Percentiles rank a stretch among this genome's conserved stretches.
phyloP scores from a whole-genome alignment of 305 asterid genomes.

The Fraxinus angustifolia region DNA sequence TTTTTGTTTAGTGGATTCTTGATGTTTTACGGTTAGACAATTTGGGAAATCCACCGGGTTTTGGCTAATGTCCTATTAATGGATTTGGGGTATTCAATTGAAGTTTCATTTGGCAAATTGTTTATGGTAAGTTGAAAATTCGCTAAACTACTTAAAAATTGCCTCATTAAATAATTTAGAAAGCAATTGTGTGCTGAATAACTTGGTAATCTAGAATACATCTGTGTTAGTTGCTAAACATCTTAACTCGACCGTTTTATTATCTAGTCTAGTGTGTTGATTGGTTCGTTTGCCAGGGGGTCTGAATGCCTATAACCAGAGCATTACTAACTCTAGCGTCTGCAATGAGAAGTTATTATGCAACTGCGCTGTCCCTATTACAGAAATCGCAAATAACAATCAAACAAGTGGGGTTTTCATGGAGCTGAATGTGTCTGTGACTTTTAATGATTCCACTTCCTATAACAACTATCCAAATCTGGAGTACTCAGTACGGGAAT shows the following conservation, averaged over 20 bases:
- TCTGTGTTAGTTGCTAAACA: neutral
- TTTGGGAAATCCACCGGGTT: neutral
- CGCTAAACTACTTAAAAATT: constrained; percentile 1
- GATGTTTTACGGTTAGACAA: neutral
- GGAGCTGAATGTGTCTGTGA: constrained; percentile 38
- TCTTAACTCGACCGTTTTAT: neutral
- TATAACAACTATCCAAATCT: constrained; percentile 18
- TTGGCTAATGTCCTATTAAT: neutral
- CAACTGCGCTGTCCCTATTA: constrained; percentile 31
- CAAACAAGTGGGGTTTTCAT: constrained; percentile 22
- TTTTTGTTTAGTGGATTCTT: constrained; percentile 4
- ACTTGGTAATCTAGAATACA: neutral
- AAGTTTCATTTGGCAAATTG: neutral
- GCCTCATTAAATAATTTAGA: constrained; percentile 5
- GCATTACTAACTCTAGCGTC: constrained; percentile 28
- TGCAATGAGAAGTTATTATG: constrained; percentile 28
- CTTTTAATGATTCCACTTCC: constrained; percentile 27
- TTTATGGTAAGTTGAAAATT: neutral
- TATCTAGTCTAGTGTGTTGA: neutral
- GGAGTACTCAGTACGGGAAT: constrained; percentile 37
- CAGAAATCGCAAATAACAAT: constrained; percentile 34
- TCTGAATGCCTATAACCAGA: constrained; percentile 37
- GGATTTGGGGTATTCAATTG: neutral
- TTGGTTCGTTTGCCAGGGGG: constrained; percentile 54
- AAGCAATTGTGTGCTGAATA: constrained; percentile 6